Evolutionary conservation across 163 green algal genomes (phyloP).

Genomic region (Smithsoniella earleae): DNA sequence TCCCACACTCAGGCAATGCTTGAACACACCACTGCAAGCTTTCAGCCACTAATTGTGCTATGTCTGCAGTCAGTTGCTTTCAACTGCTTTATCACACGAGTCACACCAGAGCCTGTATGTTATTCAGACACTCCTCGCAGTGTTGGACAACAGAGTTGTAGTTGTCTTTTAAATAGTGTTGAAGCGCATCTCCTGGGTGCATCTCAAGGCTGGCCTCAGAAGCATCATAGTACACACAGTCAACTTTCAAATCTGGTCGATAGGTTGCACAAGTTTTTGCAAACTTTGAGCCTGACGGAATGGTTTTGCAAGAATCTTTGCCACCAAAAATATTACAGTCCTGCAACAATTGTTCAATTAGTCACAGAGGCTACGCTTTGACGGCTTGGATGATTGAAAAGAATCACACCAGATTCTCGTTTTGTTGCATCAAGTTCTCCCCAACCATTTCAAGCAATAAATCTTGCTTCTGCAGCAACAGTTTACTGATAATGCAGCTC

Average conservation of each 20-base stretch:
- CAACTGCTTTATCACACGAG: no score
- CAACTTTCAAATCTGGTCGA: constrained; percentile 4
- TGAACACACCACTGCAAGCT: constrained; percentile 30
- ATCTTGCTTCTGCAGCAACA: constrained; percentile 11
- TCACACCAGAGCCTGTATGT: constrained; percentile 8
- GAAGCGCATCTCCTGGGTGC: constrained; percentile 24
- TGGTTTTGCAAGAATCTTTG: background rate
- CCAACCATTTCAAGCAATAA: background rate
- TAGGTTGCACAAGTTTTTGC: background rate
- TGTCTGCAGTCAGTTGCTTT: no score
- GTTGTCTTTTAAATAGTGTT: background rate
- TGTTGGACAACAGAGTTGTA: constrained; percentile 18
- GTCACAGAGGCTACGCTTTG: no score
- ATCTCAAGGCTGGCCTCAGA: constrained; percentile 12
- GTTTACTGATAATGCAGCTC: no score
- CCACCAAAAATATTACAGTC: constrained; percentile 25
- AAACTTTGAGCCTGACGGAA: constrained; percentile 14
- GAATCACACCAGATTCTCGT: background rate
- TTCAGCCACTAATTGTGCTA: no score
- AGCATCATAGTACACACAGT: constrained; percentile 2
- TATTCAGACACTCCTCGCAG: background rate
- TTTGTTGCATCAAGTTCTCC: constrained; percentile 6
- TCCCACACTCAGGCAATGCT: constrained; percentile 25
- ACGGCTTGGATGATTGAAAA: constrained; percentile 7
- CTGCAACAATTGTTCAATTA: background rate